These are phyloP conservation scores for Vanrija sp. DNA, from an alignment of 1,284 basidiomycete genomes.

Conservation along the genomic window DNA sequence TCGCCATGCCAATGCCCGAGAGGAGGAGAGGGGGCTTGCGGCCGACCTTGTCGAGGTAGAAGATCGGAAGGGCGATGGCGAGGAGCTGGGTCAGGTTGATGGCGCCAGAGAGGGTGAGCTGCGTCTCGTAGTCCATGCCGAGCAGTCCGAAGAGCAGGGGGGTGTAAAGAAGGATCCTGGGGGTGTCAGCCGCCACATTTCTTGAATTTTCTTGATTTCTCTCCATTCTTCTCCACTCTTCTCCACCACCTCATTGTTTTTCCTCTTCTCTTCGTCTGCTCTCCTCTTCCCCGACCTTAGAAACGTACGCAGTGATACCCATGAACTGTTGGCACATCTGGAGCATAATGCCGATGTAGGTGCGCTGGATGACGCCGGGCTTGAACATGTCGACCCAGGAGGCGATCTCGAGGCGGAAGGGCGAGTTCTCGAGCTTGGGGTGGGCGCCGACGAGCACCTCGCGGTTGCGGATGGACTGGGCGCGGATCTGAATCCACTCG, in stretches of 20 bases:
- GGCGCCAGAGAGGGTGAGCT: slow-evolving; percentile 37
- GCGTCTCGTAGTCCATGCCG: slow-evolving; percentile 32
- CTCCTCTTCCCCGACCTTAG: too few species aligned
- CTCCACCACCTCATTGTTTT: neutral
- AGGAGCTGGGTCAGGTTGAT: slow-evolving; percentile 43
- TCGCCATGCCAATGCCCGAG: slow-evolving; percentile 15
- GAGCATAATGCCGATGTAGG: slow-evolving; percentile 21
- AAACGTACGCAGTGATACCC: slow-evolving; percentile 31
- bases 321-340: slow-evolving; percentile 36
- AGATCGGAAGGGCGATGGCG: slow-evolving; percentile 34
- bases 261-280: slow-evolving; percentile 1
- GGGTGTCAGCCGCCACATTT: neutral
- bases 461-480: slow-evolving; percentile 28
- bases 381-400: slow-evolving; percentile 28
- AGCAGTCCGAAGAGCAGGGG: slow-evolving; percentile 42
- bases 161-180: slow-evolving; percentile 28
- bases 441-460: slow-evolving; percentile 15
- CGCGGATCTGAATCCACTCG: slow-evolving; percentile 42
- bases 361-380: slow-evolving; percentile 16
- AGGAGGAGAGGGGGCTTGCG: slow-evolving; percentile 38
- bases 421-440: slow-evolving; percentile 14
- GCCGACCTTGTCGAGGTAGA: slow-evolving; percentile 46
- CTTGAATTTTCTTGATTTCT: slow-evolving; percentile 3
- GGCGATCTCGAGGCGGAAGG: slow-evolving; percentile 20
- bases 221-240: too few species aligned